Base-by-base conservation (phyloP, 192 early-diverging fungal genomes). In the Obelidium mucronatum region DNA sequence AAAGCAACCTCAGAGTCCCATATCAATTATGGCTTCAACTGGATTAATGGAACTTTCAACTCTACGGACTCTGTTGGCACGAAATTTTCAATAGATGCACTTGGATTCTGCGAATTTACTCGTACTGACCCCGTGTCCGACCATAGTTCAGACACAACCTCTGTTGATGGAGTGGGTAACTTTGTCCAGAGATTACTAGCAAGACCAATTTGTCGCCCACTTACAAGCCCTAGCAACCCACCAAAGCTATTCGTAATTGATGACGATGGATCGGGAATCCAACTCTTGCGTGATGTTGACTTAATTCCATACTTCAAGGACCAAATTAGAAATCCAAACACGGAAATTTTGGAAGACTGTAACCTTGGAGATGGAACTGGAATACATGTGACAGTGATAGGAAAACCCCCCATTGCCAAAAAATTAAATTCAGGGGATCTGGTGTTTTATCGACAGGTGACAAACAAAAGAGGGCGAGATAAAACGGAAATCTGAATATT, bases 281-380 rank as follows among this genome's bases (percentile, higher is more conserved):
- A 82, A 48, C 53, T 84, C 34, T 55, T 82, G 48, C 48, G 83
- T 15, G 83, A 84, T 60, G 48, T 51, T 53, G 83, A 84, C 73
- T 58, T 84, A 11, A n/a, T 63, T 22, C 28, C 42, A 24, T 84
- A 39, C 60, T 78, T 84, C 75, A 63, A 67, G 44, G 60, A 77
- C 2, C 56, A 74, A 67, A 13, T 55, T 1, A 6, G 26, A 22
- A 79, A 82, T 24, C 74, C 80, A 13, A 42, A 63, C 30, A 51
- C 58, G 3, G 53, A 68, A 55, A 83, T 84, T 61, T 55, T 63
- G 24, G 80, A 84, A 58, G 62, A 64, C 37, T 6, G 30, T 31
- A 22, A 5, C 11, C 48, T 75, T 36, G 36, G 8, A 69, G 67
- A 75, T 33, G 73, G 67, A 26, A 5, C 24, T 13, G 55, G 65